Conservation (phyloP, 371 early-diverging fungal genomes). For the Furculomyces boomerangus region DNA sequence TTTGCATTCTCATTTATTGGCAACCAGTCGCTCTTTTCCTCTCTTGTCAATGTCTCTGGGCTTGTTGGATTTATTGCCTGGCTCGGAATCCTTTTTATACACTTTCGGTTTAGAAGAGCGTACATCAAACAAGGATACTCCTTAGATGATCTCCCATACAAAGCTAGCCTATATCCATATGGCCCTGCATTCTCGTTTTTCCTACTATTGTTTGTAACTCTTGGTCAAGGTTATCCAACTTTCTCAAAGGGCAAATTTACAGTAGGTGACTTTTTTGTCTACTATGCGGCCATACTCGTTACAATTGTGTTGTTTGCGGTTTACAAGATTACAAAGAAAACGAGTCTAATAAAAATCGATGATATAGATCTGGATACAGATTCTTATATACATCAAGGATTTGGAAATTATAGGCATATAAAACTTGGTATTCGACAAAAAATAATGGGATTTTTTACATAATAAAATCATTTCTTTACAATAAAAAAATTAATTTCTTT, state of each 20-base stretch:
- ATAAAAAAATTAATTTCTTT: no score
- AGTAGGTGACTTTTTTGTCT: conserved; percentile 12
- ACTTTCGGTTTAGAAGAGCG: conserved; percentile 65
- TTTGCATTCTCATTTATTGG: conserved; percentile 16
- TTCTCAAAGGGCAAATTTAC: conserved; percentile 15
- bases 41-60: conserved; percentile 51
- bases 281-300: conserved; percentile 22
- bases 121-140: conserved; percentile 45
- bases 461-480: no score
- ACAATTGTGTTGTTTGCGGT: conserved; percentile 20
- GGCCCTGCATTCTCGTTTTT: conserved; percentile 43
- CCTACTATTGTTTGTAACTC: conserved; percentile 32
- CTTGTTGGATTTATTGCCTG: conserved; percentile 60
- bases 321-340: conserved; percentile 15
- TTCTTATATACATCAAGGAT: conserved; percentile 9
- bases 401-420: background rate
- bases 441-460: no score
- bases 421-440: background rate
- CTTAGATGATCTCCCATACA: conserved; percentile 47
- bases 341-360: conserved; percentile 16
- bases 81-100: conserved; percentile 50
- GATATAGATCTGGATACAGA: conserved; percentile 21
- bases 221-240: conserved; percentile 38
- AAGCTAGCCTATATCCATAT: conserved; percentile 45
- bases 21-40: conserved; percentile 37